Base-by-base conservation (phyloP, 2,329 filamentous ascomycete species). In the Fusarium sp. region DNA sequence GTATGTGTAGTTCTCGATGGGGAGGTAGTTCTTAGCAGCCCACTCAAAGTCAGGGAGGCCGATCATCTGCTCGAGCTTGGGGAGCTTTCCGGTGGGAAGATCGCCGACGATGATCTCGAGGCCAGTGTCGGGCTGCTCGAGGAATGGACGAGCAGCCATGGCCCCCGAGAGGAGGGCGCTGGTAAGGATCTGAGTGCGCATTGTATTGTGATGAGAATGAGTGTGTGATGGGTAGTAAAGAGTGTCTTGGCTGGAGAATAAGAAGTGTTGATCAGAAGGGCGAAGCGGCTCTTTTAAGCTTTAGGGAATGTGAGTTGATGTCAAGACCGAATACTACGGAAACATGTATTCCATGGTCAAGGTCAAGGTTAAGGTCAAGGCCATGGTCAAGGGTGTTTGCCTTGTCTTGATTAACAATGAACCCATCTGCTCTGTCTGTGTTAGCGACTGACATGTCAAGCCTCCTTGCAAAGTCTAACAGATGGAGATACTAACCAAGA, bases 41-140 rank as follows among this genome's bases (percentile, higher is more conserved):
- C 83, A 88, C 45, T 89, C 86, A 73, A 89, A 89, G 80, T 89
- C 88, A 2, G 84, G 86, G 12, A 89, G 80, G 22, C 86, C 87
- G 17, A 86, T 78, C 47, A 89, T 83, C 61, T 81, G 75, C 22
- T 81, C 77, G 12, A 89, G 78, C 52, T 83, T 77, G 14, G 87
- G 84, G 47, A 89, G 81, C 36, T 76, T 39, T 50, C 82, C 83
- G 3, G 68, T 70, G 18, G 80, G 62, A 20, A 84, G 75, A 62
- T 83, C 77, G 39, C 78, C 76, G 50, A 86, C 79, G 44, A 79
- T 77, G 6, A 80, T 74, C n/a, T 84, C 81, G 42, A 87, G 83
- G 48, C 85, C 85, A 5, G 84, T 87, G 60, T 86, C 84, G 14
- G 85, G 83, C 78, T 85, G 82, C 59, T 85, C 83, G 38, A 86